phyloP scores from a whole-genome alignment of 306 rosid genomes.

The Pyrus bretschneideri region DNA sequence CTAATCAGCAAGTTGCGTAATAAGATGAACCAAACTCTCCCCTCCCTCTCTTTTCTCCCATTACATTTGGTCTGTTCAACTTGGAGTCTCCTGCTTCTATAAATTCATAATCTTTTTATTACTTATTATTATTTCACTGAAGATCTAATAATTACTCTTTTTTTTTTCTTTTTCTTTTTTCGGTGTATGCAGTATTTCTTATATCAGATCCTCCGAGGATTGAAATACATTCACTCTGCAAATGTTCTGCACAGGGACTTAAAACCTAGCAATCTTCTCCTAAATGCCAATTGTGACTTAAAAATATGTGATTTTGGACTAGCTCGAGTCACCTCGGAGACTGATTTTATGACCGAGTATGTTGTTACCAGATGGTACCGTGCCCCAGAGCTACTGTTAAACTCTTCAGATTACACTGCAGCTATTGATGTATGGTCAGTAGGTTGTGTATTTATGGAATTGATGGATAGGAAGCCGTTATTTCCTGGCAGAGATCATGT shows the following conservation, averaged over 20 bases:
- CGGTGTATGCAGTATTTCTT: conserved; percentile 68
- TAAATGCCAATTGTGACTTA: conserved; percentile 90
- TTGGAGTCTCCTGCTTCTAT: not conserved
- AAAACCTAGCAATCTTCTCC: conserved; percentile 92
- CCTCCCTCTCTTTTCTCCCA: not conserved
- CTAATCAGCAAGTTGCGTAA: not conserved
- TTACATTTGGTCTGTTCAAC: not conserved
- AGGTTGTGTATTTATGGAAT: conserved; percentile 94
- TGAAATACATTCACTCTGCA: conserved; percentile 96
- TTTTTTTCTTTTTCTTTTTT: not conserved
- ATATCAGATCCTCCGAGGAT: conserved; percentile 91
- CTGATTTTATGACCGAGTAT: conserved; percentile 95
- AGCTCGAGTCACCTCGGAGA: conserved; percentile 95
- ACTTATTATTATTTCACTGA: not conserved
- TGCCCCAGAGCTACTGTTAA: conserved; percentile 86
- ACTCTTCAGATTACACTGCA: conserved; percentile 95
- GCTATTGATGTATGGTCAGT: conserved; percentile 99
- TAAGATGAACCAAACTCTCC: not conserved
- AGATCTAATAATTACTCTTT: not conserved
- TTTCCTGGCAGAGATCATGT: conserved; percentile 98
- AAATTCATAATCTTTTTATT: not conserved
- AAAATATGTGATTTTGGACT: conserved; percentile 96
- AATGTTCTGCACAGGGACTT: conserved; percentile 94
- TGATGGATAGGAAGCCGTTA: conserved; percentile 90
- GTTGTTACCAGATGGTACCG: conserved; percentile 98